Conservation (phyloP, 805 yeast species). For the Yamadazyma philogaea region DNA sequence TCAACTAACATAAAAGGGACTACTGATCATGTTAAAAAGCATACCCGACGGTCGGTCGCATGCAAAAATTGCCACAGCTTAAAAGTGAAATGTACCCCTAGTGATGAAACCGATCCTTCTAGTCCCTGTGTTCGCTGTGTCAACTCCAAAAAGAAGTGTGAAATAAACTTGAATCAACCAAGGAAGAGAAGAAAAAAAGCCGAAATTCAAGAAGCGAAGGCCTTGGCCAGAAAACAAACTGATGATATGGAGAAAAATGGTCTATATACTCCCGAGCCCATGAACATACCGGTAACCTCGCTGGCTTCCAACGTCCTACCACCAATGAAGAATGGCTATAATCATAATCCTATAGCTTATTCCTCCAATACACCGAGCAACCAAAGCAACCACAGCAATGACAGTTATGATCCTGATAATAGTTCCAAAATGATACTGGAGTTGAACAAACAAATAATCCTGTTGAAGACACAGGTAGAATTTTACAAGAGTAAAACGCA, state of each 20-base stretch:
- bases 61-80: constrained; percentile 76
- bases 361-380: constrained; percentile 3
- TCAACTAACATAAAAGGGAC: not conserved
- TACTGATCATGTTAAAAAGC: constrained; percentile 3
- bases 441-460: constrained; percentile 20
- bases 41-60: constrained; percentile 50
- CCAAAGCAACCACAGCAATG: constrained; percentile 1
- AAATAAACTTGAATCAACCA: constrained; percentile 59
- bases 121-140: constrained; percentile 75
- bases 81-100: constrained; percentile 81
- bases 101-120: constrained; percentile 52
- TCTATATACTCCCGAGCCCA: not conserved
- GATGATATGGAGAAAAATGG: not conserved
- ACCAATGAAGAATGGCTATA: not conserved
- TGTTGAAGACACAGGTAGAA: constrained; percentile 17
- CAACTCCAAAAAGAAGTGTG: constrained; percentile 61
- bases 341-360: constrained; percentile 7
- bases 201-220: constrained; percentile 19
- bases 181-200: constrained; percentile 45
- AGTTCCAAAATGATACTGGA: constrained; percentile 17
- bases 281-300: not conserved
- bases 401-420: constrained; percentile 5
- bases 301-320: not conserved
- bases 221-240: not conserved
- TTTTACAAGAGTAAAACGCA: constrained; percentile 2